A percentile compares a stretch with the other conserved stretches of the same genome.
phyloP scores from a whole-genome alignment of 2,329 filamentous ascomycete genomes.

The Ophiostoma sp. region DNA sequence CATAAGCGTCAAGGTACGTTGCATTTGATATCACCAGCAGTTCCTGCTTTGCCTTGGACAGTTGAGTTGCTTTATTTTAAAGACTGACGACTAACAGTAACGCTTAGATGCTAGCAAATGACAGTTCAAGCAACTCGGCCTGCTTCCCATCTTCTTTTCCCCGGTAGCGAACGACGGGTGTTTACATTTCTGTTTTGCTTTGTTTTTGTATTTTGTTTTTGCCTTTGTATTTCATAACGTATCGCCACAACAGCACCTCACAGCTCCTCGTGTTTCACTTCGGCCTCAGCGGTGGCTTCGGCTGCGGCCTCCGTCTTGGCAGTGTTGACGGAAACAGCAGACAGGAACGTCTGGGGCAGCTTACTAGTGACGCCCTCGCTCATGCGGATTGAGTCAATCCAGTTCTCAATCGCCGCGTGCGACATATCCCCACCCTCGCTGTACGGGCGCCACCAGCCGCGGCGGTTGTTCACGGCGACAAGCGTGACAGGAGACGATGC shows the following conservation, averaged over 20 bases:
- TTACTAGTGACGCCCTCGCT: conserved; percentile 78
- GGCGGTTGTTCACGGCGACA: conserved; percentile 76
- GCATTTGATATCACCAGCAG: neutral
- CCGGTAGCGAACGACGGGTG: neutral
- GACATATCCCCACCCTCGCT: conserved; percentile 49
- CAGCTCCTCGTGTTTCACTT: conserved; percentile 42
- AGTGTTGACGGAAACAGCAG: conserved; percentile 44
- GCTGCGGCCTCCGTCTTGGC: conserved; percentile 30
- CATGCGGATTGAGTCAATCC: conserved; percentile 88
- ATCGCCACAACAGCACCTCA: neutral
- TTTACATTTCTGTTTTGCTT: neutral
- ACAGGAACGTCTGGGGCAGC: conserved; percentile 51
- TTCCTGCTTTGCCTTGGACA: neutral
- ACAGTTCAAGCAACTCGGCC: neutral
- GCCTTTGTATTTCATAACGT: neutral
- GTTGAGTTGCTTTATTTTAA: neutral
- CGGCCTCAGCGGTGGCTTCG: conserved; percentile 14
- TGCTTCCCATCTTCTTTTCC: neutral
- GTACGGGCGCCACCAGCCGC: conserved; percentile 79
- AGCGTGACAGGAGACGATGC: conserved; percentile 53
- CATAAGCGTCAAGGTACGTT: conserved; percentile 8
- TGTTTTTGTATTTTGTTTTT: neutral
- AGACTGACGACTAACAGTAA: neutral
- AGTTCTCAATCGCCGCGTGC: conserved; percentile 63
- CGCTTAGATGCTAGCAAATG: neutral